Conservation (phyloP, 495 filamentous ascomycete species). For the Darksidea phi region DNA sequence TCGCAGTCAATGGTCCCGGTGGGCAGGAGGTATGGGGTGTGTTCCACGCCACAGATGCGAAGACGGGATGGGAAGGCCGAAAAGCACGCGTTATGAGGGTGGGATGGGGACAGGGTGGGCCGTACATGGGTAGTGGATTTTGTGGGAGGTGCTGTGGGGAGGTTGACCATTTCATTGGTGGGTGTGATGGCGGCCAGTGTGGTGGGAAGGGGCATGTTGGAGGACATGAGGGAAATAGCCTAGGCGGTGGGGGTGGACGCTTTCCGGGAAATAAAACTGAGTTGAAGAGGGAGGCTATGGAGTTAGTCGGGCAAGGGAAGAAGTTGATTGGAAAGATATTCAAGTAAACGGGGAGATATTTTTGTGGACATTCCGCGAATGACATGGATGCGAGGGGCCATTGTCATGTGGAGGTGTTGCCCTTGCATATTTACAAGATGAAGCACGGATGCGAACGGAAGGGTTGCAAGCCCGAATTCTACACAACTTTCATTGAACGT, state of each 20-base stretch:
- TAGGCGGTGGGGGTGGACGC: neutral
- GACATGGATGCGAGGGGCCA: no score
- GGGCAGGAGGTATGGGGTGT: conserved; percentile 34
- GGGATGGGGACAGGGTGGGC: conserved; percentile 15
- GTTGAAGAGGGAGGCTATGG: neutral
- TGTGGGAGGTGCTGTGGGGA: conserved; percentile 19
- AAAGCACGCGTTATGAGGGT: conserved; percentile 41
- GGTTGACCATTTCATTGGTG: conserved; percentile 2
- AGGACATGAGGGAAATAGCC: neutral
- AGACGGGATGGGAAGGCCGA: conserved; percentile 39
- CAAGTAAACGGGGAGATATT: no score
- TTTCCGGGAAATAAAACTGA: neutral
- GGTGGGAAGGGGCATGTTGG: neutral
- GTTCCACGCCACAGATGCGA: conserved; percentile 42
- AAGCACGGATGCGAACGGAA: no score
- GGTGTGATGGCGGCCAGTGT: neutral
- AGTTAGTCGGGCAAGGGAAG: no score
- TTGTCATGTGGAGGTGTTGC: no score
- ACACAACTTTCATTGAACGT: no score
- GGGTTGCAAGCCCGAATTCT: no score
- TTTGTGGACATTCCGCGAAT: no score
- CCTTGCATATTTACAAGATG: no score
- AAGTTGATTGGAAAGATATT: no score
- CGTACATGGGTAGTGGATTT: conserved; percentile 26
- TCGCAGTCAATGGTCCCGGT: conserved; percentile 26